Evolutionary conservation across 2,329 filamentous ascomycete genomes (phyloP).

Genomic region (Kalmusia sp.): DNA sequence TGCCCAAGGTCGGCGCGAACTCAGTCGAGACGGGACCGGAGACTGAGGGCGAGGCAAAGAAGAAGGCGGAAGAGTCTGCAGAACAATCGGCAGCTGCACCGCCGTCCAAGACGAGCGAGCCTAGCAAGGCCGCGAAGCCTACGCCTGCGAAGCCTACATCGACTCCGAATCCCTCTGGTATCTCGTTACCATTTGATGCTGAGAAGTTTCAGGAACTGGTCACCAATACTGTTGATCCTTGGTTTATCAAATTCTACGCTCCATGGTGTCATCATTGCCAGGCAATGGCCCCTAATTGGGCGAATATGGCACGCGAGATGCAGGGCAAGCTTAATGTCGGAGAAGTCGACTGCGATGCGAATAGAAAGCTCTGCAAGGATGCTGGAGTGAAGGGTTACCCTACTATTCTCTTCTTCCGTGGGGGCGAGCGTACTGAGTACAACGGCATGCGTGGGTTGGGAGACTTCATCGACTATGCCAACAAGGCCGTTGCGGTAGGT

Average conservation of each 20-base stretch:
- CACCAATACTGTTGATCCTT: slow-evolving; percentile 85
- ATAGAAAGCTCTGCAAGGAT: slow-evolving; percentile 91
- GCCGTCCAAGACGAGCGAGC: slow-evolving; percentile 24
- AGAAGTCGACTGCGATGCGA: slow-evolving; percentile 92
- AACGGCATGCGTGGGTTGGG: slow-evolving; percentile 89
- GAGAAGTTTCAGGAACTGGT: slow-evolving; percentile 88
- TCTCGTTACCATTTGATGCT: slow-evolving; percentile 76
- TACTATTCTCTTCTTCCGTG: slow-evolving; percentile 91
- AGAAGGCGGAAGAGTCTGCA: slow-evolving; percentile 32
- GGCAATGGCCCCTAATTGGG: slow-evolving; percentile 88
- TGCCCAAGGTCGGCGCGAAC: slow-evolving; percentile 74
- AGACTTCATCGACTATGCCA: slow-evolving; percentile 85
- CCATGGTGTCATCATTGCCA: slow-evolving; percentile 98
- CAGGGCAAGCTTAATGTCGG: slow-evolving; percentile 88
- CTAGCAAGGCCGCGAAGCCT: slow-evolving; percentile 42
- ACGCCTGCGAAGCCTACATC: slow-evolving; percentile 54
- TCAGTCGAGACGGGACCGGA: slow-evolving; percentile 52
- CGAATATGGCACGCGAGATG: slow-evolving; percentile 89
- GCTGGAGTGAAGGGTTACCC: slow-evolving; percentile 81
- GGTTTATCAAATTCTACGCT: slow-evolving; percentile 99
- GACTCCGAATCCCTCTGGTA: slow-evolving; percentile 73
- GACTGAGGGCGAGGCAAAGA: slow-evolving; percentile 43
- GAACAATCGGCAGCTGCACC: slow-evolving; percentile 33
- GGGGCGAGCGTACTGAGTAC: slow-evolving; percentile 91
- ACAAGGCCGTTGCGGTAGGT: slow-evolving; percentile 81